These are phyloP conservation scores for Musa itinerans DNA, from an alignment of 176 grass and related monocot genomes.

Conservation along the genomic window DNA sequence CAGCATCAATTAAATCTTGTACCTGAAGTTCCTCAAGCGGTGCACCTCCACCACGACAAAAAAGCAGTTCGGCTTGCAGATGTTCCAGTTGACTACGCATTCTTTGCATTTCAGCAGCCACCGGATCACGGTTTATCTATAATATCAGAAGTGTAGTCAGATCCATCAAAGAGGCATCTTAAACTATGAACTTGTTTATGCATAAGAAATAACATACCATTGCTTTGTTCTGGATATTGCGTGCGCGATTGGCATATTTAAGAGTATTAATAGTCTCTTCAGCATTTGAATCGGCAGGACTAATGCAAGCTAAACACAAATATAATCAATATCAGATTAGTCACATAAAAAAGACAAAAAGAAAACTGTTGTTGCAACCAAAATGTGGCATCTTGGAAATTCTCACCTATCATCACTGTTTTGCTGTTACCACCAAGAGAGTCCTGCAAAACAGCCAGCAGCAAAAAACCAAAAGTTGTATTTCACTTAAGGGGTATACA, in stretches of 20 bases:
- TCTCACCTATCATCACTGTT: constrained; percentile 75
- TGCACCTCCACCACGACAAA: constrained; percentile 62
- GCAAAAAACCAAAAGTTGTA: background rate
- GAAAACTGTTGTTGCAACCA: too few species aligned
- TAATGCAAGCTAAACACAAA: constrained; percentile 57
- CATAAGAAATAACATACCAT: constrained; percentile 35
- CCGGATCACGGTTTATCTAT: constrained; percentile 85
- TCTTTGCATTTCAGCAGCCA: constrained; percentile 79
- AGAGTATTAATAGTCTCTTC: constrained; percentile 89
- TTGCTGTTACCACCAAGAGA: constrained; percentile 85
- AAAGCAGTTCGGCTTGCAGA: constrained; percentile 66
- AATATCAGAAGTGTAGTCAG: background rate
- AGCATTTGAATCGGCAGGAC: constrained; percentile 74
- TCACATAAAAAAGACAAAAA: background rate
- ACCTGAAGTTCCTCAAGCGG: constrained; percentile 94
- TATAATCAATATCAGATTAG: background rate
- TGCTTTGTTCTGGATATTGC: constrained; percentile 83
- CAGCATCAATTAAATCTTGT: constrained; percentile 6
- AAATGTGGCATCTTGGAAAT: background rate
- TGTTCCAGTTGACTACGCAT: constrained; percentile 76
- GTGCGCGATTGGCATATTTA: constrained; percentile 80
- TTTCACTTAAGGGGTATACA: background rate
- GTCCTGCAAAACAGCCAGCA: constrained; percentile 37
- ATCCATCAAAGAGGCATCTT: background rate
- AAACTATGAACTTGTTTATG: background rate